Evolutionary conservation across 2,329 filamentous ascomycete genomes (phyloP), one percentile per base, ranked within the genome.

Genomic region (Monilinia fructicola): DNA sequence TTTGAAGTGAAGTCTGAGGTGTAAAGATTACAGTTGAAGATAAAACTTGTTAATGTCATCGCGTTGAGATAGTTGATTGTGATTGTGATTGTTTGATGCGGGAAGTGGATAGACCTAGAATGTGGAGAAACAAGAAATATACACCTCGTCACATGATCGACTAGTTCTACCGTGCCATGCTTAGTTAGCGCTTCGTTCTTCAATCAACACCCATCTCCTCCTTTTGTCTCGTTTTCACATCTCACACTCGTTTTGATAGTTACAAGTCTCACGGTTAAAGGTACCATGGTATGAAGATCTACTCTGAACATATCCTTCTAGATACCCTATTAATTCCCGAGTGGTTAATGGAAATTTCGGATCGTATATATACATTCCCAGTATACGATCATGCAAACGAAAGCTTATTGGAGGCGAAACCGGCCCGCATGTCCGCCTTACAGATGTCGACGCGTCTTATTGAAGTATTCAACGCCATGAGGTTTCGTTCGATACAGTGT

Each of bases 391-490:
- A 42, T 59, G 31, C 44, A 44, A 44, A 65, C 55, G 28, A 35
- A 40, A 23, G 40, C 44, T 54, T 18, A 46, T 64, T 31, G 44
- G 59, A 63, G 69, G 69, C 69, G 65, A 69, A 23, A 44, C 52
- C 69, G 69, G 69, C 58, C 69, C 69, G 69, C 42, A 69, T 62
- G 64, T 61, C 65, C 50, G 65, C 28, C 44, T 35, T 31, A 38
- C 59, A 56, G 23, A 64, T 56, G 42, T 35, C 58, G 38, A 59
- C 35, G 44, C 65, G 12, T 52, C 58, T 55, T 28, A 64, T 42
- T 42, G n/a, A 28, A 50, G 52, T 56, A 64, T 55, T 31, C n/a
- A 61, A 35, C 46, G 21, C 28, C 54, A 61, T 14, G 35, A 23
- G 53, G 50, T 14, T 28, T 40, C 14, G 12, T 28, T 40, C 14